Conservation (phyloP, 495 filamentous ascomycete genomes). For the Neurospora intermedia region DNA sequence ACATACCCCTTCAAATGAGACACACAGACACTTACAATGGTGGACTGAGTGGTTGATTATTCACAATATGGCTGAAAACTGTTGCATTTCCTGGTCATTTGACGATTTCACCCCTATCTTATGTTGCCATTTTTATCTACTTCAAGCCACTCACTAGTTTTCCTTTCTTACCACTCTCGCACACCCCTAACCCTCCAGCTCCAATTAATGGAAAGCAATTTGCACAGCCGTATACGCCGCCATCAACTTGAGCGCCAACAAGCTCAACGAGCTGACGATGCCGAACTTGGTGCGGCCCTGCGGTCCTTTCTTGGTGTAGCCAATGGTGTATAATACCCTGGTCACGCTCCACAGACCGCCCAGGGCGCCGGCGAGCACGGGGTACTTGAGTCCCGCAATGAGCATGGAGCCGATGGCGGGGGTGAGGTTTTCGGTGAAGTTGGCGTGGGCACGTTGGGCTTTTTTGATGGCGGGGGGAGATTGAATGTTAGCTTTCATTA, state of each 20-base stretch:
- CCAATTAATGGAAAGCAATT: slow-evolving; percentile 15
- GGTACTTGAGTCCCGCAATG: slow-evolving; percentile 46
- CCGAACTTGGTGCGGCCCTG: slow-evolving; percentile 21
- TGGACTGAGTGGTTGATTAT: not conserved
- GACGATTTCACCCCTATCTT: not conserved
- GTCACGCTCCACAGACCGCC: slow-evolving; percentile 46
- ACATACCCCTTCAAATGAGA: not conserved
- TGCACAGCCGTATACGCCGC: slow-evolving; percentile 23
- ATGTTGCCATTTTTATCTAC: not conserved
- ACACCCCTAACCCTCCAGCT: not conserved
- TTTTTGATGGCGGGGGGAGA: not conserved
- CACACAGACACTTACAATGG: not conserved
- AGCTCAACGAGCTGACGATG: slow-evolving; percentile 7
- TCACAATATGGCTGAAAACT: not conserved
- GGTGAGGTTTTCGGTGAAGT: slow-evolving; percentile 57
- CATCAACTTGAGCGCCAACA: slow-evolving; percentile 20
- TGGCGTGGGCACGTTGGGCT: slow-evolving; percentile 62
- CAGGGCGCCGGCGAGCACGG: slow-evolving; percentile 38
- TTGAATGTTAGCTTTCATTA: slow-evolving; percentile 14
- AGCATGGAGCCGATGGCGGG: slow-evolving; percentile 48
- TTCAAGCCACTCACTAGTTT: not conserved
- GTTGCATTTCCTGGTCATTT: not conserved
- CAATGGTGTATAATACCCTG: slow-evolving; percentile 45
- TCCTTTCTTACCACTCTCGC: not conserved
- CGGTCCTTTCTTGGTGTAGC: slow-evolving; percentile 42